Evolutionary conservation across 495 filamentous ascomycete species (phyloP).

Genomic region (Tuber melanosporum): DNA sequence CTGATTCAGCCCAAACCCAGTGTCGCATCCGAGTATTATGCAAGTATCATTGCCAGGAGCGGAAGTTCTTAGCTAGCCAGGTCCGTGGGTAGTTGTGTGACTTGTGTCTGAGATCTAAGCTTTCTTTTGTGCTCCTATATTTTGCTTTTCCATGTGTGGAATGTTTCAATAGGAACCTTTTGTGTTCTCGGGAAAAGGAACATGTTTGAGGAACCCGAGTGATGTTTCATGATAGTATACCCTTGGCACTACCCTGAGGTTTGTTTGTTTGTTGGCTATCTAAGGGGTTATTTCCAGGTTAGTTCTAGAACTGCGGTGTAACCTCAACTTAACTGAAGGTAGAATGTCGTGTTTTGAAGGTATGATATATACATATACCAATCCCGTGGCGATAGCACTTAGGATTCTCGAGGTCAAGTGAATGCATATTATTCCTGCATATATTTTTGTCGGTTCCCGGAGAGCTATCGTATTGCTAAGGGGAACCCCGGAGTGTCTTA

Average conservation of each 20-base stretch:
- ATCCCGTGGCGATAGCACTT: neutral
- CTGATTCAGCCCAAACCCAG: neutral
- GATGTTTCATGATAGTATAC: neutral
- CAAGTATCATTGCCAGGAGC: neutral
- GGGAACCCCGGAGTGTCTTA: neutral
- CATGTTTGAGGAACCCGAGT: neutral
- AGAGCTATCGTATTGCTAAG: neutral
- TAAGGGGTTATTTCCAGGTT: neutral
- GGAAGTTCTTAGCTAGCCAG: neutral
- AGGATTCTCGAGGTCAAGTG: neutral
- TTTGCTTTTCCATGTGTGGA: neutral
- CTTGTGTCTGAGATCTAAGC: neutral
- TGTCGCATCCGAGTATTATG: neutral
- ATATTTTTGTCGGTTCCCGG: neutral
- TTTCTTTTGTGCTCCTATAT: neutral
- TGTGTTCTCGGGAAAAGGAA: neutral
- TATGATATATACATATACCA: neutral
- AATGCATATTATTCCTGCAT: neutral
- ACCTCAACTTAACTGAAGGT: neutral
- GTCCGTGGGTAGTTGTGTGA: neutral
- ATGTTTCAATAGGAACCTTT: neutral
- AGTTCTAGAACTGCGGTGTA: neutral
- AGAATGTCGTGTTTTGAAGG: neutral
- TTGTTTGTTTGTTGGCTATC: neutral
- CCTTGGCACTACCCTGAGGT: neutral